Evolutionary conservation across 2,329 filamentous ascomycete species (phyloP).

Genomic region (Ophiobolus disseminans): DNA sequence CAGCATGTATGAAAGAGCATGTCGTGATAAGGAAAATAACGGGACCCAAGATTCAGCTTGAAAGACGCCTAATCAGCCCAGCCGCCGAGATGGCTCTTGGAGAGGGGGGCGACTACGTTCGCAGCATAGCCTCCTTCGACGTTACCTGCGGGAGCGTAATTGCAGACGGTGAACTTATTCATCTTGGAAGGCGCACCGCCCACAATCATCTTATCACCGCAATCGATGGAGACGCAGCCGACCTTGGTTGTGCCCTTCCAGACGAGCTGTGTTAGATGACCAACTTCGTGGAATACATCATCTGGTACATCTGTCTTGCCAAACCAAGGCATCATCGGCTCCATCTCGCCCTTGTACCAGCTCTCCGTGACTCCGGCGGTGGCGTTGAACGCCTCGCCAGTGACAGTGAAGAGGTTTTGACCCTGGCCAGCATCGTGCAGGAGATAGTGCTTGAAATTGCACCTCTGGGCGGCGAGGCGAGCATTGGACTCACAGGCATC

Average conservation of each 20-base stretch:
- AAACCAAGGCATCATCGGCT: constrained; percentile 64
- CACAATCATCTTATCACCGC: constrained; percentile 34
- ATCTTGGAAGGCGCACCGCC: constrained; percentile 23
- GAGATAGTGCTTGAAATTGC: constrained; percentile 71
- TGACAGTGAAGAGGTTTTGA: constrained; percentile 86
- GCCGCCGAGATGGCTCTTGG: constrained; percentile 26
- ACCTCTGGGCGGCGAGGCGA: constrained; percentile 72
- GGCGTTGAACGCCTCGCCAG: constrained; percentile 61
- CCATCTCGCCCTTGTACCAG: constrained; percentile 88
- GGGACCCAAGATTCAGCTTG: constrained; percentile 6
- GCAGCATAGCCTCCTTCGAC: constrained; percentile 59
- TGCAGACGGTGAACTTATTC: constrained; percentile 74
- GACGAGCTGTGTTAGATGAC: constrained; percentile 48
- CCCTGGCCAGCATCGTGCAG: constrained; percentile 67
- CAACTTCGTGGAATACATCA: constrained; percentile 43
- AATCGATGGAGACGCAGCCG: constrained; percentile 45
- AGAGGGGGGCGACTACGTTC: constrained; percentile 58
- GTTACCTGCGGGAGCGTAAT: constrained; percentile 77
- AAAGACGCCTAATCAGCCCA: constrained; percentile 37
- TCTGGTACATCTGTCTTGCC: constrained; percentile 63
- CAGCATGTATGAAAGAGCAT: constrained; percentile 4
- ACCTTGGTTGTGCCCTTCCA: constrained; percentile 49
- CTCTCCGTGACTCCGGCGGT: constrained; percentile 75
- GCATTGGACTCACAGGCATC: constrained; percentile 66
- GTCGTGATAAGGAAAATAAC: constrained; percentile 1